These are phyloP conservation scores for Chenopodium quinoa DNA, from an alignment of 148 eudicot genomes.

Conservation along the genomic window DNA sequence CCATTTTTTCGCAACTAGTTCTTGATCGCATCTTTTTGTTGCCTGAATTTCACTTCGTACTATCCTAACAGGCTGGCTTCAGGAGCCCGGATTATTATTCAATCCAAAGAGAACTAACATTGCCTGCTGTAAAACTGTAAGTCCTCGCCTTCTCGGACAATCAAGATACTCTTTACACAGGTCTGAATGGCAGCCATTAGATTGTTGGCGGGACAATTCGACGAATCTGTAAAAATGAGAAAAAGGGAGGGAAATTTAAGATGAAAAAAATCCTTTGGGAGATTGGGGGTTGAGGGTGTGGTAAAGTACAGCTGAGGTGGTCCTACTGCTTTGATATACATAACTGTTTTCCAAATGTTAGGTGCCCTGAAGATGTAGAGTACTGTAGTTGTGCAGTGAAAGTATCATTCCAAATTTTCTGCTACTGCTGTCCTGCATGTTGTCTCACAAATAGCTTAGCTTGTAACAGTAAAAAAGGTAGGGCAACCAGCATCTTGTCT, in stretches of 20 bases:
- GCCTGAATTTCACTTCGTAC: conserved; percentile 36
- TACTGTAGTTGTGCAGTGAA: not conserved
- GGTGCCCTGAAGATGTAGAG: conserved; percentile 2
- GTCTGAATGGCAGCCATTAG: conserved; percentile 3
- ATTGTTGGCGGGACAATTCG: not conserved
- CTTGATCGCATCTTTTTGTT: conserved; percentile 10
- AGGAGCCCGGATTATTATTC: conserved; percentile 90
- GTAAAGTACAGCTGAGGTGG: conserved; percentile 20
- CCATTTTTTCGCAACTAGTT: conserved; percentile 3
- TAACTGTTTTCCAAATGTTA: conserved; percentile 19
- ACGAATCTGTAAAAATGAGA: not conserved
- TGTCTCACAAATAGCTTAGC: conserved; percentile 13
- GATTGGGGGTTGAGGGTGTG: not conserved
- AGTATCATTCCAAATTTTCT: conserved; percentile 11
- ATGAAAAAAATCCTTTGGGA: conserved; percentile 11
- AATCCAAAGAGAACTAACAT: conserved; percentile 46
- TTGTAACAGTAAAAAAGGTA: conserved; percentile 15
- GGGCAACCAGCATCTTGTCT: conserved; percentile 8
- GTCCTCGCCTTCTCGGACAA: not conserved
- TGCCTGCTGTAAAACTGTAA: not conserved
- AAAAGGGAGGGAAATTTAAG: not conserved
- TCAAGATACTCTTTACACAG: not conserved
- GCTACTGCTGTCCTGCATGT: not conserved
- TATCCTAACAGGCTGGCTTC: conserved; percentile 86
- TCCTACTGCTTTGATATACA: conserved; percentile 17